Evolutionary conservation across 495 filamentous ascomycete genomes (phyloP), one percentile per base, ranked within the genome.

Genomic region (Trichoderma parareesei): DNA sequence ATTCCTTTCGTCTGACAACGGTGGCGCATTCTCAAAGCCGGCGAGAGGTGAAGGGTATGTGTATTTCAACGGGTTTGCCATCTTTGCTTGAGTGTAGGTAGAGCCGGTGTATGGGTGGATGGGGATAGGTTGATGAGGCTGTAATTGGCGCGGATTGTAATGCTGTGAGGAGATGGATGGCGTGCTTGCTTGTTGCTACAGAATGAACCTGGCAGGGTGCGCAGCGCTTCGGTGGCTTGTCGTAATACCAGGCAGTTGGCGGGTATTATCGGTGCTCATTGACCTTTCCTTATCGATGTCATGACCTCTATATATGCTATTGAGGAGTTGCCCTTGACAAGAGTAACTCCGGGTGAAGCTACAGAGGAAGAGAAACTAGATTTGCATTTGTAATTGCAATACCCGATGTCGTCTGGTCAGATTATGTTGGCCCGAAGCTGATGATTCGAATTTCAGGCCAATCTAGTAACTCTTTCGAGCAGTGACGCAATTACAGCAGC

Each of bases 21-120:
- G 83, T 37, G 85, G 77, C 14, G 81, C 75, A 57, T 81, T 76
- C 65, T 90, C 86, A 67, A 87, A 91, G 6, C 87, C 88, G 64
- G 77, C 79, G 2, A 92, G 72, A 0, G 89, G 90, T 3, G 85
- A 91, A 4, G 88, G 81, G 71, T 87, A 90, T 13, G 66, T 76
- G 69, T 81, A 81, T 27, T 44, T 41, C 0, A 40, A 18, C 14
- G 69, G 64, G 65, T 67, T 63, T 8, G 62, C 37, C 62, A 64
- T 64, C 37, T 5, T 9, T 3, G 3, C 10, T 57, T 57, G 10
- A 9, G 35, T 35, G 49, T 11, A 57, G 18, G 7, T 8, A 57
- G 8, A 57, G 7, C 9, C 14, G 27, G 27, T 16, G 14, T 35
- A 14, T 57, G 14, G 53, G 18, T 37, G 14, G 27, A 35, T 57